Conservation (phyloP, 2,329 filamentous ascomycete genomes). For the Periglandula ipomoeae region DNA sequence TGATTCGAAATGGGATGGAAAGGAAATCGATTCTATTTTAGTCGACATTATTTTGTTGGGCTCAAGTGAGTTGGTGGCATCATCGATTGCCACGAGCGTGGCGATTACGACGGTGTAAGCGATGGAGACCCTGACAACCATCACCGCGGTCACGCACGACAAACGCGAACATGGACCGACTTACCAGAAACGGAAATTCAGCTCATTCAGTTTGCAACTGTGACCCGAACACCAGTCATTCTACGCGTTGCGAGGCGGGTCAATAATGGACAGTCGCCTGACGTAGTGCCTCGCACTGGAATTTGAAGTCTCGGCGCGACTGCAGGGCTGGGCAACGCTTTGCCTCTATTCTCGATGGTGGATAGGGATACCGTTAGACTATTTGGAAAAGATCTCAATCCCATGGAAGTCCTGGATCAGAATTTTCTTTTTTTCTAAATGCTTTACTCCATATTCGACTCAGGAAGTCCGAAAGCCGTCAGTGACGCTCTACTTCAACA, state of each 20-base stretch:
- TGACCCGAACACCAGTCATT: neutral
- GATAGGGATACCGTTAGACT: neutral
- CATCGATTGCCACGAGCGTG: neutral
- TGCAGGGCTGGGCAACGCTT: conserved; percentile 11
- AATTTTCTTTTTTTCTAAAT: neutral
- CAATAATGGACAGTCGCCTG: neutral
- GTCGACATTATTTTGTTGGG: neutral
- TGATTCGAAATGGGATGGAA: neutral
- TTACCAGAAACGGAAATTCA: neutral
- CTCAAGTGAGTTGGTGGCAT: neutral
- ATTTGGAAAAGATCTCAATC: neutral
- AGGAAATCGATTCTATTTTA: neutral
- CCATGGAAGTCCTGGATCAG: no score
- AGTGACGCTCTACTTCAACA: neutral
- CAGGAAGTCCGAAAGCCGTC: neutral
- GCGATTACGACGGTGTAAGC: neutral
- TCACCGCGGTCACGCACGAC: neutral
- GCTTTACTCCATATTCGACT: neutral
- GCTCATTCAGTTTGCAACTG: neutral
- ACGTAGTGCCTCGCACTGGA: conserved; percentile 14
- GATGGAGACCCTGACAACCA: neutral
- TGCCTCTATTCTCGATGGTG: neutral
- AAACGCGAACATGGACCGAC: neutral
- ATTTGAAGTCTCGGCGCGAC: conserved; percentile 14
- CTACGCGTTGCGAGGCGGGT: neutral